These are phyloP conservation scores for Daldinia sp. DNA, from an alignment of 2,329 filamentous ascomycete species.

Conservation along the genomic window DNA sequence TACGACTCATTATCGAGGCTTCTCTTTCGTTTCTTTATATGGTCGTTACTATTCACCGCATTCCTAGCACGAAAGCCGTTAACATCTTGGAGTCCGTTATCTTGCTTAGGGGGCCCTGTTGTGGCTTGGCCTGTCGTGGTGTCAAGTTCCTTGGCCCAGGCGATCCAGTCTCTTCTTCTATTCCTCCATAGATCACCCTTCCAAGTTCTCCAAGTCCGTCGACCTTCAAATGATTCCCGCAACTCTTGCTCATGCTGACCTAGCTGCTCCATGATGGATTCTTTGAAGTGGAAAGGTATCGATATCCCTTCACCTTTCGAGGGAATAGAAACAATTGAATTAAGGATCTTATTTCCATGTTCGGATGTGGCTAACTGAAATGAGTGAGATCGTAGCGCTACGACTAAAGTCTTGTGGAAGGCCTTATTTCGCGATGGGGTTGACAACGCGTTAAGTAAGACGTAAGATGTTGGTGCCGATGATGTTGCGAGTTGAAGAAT, in stretches of 20 bases:
- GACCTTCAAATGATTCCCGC: conserved; percentile 62
- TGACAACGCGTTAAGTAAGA: conserved; percentile 60
- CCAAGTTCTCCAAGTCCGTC: conserved; percentile 66
- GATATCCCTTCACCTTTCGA: conserved; percentile 58
- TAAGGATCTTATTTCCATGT: conserved; percentile 61
- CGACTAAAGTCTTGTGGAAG: conserved; percentile 65
- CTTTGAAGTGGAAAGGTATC: conserved; percentile 66
- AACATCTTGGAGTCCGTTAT: conserved; percentile 5
- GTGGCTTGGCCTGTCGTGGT: conserved; percentile 30
- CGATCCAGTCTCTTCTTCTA: conserved; percentile 62
- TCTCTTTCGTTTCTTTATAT: conserved; percentile 21
- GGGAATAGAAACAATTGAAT: conserved; percentile 58
- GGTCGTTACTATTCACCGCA: neutral
- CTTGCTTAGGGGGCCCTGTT: conserved; percentile 21
- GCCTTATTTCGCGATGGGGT: conserved; percentile 58
- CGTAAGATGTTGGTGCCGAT: conserved; percentile 58
- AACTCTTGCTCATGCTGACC: conserved; percentile 58
- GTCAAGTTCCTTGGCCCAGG: conserved; percentile 63
- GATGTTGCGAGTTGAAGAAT: conserved; percentile 70
- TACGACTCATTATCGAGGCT: conserved; percentile 4
- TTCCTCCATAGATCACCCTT: conserved; percentile 66
- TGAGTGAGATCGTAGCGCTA: conserved; percentile 55
- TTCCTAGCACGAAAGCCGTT: neutral
- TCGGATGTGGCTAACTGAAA: conserved; percentile 58
- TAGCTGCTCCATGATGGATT: conserved; percentile 60